phyloP scores from a whole-genome alignment of 495 filamentous ascomycete genomes.

The Aspergillus sparsus region DNA sequence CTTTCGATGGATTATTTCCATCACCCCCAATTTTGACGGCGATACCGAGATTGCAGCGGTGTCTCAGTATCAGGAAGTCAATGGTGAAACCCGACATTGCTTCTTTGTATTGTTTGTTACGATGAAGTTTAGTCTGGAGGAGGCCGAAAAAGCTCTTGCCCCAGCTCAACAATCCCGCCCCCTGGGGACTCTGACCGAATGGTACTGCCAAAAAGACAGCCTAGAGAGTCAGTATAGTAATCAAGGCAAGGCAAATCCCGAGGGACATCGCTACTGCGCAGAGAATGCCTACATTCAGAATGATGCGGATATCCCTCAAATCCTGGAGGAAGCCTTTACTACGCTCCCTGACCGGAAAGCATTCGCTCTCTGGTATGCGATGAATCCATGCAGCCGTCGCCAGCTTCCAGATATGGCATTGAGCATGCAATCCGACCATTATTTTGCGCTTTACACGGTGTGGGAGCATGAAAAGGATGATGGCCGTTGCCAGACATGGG shows the following conservation, averaged over 20 bases:
- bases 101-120: constrained; percentile 45
- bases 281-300: constrained; percentile 54
- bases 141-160: constrained; percentile 35
- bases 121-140: constrained; percentile 38
- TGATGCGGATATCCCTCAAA: constrained; percentile 39
- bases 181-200: constrained; percentile 29
- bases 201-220: constrained; percentile 40
- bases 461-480: constrained; percentile 52
- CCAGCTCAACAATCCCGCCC: constrained; percentile 39
- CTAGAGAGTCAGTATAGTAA: constrained; percentile 41
- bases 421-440: constrained; percentile 55
- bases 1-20: constrained; percentile 45
- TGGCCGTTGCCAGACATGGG: constrained; percentile 40
- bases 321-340: constrained; percentile 47
- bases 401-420: constrained; percentile 50
- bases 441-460: constrained; percentile 53
- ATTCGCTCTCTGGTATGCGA: constrained; percentile 49
- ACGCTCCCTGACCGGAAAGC: constrained; percentile 42
- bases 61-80: constrained; percentile 29
- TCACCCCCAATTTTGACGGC: constrained; percentile 38
- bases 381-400: constrained; percentile 46
- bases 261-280: constrained; percentile 44
- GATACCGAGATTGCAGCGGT: constrained; percentile 48
- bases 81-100: constrained; percentile 20
- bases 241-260: constrained; percentile 44